Conservation (phyloP, 1,284 basidiomycete genomes). For the Xerocomus amazonicus region DNA sequence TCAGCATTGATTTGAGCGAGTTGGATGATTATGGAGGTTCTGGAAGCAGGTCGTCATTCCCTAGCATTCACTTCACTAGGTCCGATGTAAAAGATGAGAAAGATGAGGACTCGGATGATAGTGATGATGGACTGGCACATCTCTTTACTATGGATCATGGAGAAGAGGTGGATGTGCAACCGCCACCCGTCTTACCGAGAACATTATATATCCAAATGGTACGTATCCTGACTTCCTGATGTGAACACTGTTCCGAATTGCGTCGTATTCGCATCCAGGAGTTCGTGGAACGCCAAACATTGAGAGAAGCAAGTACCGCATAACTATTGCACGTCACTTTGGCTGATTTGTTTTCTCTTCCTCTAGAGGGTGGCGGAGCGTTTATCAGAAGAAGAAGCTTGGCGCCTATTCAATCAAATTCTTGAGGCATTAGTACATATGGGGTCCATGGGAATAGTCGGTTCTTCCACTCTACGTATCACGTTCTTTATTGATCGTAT, state of each 20-base stretch:
- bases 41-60: constrained; percentile 60
- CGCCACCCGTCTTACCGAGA: constrained; percentile 47
- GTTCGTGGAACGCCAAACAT: constrained; percentile 83
- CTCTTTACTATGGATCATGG: constrained; percentile 33
- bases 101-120: constrained; percentile 39
- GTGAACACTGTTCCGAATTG: background rate
- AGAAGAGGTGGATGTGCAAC: constrained; percentile 28
- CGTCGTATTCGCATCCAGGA: constrained; percentile 45
- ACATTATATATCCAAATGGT: constrained; percentile 92
- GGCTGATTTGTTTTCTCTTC: background rate
- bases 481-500: constrained; percentile 1
- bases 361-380: constrained; percentile 74
- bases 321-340: background rate
- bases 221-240: constrained; percentile 8
- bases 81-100: constrained; percentile 40
- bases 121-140: constrained; percentile 37
- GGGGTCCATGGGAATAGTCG: constrained; percentile 78
- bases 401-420: constrained; percentile 89
- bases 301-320: constrained; percentile 59
- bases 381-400: constrained; percentile 79
- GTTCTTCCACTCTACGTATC: background rate
- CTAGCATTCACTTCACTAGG: constrained; percentile 71
- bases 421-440: constrained; percentile 93
- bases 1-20: constrained; percentile 59
- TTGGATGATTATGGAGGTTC: constrained; percentile 50